Evolutionary conservation across 768 basidiomycete genomes (phyloP).

Genomic region (Cyathus striatus): DNA sequence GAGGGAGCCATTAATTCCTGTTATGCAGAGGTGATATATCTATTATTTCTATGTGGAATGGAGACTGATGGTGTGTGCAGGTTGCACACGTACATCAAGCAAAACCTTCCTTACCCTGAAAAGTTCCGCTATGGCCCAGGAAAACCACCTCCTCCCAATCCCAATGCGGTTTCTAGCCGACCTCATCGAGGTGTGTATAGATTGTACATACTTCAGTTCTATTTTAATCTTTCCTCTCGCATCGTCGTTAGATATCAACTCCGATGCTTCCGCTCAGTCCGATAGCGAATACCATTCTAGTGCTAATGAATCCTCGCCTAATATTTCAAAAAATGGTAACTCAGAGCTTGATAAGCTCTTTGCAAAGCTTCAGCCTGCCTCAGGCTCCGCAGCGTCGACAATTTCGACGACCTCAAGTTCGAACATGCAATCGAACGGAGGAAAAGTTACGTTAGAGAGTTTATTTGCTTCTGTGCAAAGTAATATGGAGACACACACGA

Average conservation of each 20-base stretch:
- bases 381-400: conserved; percentile 15
- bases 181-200: conserved; percentile 2
- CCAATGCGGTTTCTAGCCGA: conserved; percentile 24
- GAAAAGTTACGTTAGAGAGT: too few relatives aligned
- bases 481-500: too few relatives aligned
- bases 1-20: conserved; percentile 67
- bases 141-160: conserved; percentile 54
- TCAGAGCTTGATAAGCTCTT: conserved; percentile 47
- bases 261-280: conserved; percentile 4
- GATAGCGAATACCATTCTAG: conserved; percentile 20
- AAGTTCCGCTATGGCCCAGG: conserved; percentile 67
- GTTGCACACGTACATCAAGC: conserved; percentile 62
- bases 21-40: conserved; percentile 52
- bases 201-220: not conserved
- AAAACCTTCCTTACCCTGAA: conserved; percentile 66
- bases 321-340: not conserved
- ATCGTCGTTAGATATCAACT: conserved; percentile 1
- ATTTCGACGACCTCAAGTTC: conserved; percentile 25
- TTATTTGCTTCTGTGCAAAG: too few relatives aligned
- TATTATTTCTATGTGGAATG: not conserved
- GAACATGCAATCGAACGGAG: too few relatives aligned
- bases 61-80: too few relatives aligned
- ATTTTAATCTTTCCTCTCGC: not conserved
- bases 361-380: conserved; percentile 29
- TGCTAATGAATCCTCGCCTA: not conserved